phyloP scores from a whole-genome alignment of 2,329 filamentous ascomycete species.

The Alternaria metachromatica region DNA sequence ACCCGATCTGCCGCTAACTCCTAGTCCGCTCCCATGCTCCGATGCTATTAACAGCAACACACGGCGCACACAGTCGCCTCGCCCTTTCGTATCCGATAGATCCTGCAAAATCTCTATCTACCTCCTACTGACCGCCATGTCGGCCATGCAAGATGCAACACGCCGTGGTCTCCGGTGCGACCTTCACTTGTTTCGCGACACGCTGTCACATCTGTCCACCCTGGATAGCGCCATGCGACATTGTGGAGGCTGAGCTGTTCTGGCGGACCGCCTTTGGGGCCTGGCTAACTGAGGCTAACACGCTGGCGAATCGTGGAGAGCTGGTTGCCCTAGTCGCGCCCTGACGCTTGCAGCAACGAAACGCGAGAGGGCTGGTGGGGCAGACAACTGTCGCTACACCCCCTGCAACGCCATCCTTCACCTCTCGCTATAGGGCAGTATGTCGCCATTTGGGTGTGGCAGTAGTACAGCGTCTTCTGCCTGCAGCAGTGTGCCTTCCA shows the following conservation, averaged over 20 bases:
- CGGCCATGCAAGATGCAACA: neutral
- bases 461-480: neutral
- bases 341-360: neutral
- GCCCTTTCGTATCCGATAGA: constrained; percentile 4
- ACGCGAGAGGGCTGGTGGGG: constrained; percentile 6
- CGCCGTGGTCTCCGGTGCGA: neutral
- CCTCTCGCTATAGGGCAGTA: neutral
- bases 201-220: constrained; percentile 5
- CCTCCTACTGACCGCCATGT: neutral
- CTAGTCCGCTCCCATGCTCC: constrained; percentile 5
- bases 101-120: neutral
- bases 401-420: neutral
- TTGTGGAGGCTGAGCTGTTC: constrained; percentile 12
- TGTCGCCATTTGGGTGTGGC: neutral
- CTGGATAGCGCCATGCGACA: neutral
- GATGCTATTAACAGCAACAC: constrained; percentile 13
- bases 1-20: constrained; percentile 11
- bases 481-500: neutral
- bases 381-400: constrained; percentile 6
- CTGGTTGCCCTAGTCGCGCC: neutral
- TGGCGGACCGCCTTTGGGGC: constrained; percentile 10
- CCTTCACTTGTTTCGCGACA: neutral
- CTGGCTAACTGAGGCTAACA: constrained; percentile 2
- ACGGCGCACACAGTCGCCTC: neutral
- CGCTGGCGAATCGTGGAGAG: constrained; percentile 6